Evolutionary conservation across 495 filamentous ascomycete genomes (phyloP), one percentile per base, ranked within the genome.

Genomic region (Stereocaulon alpinum): DNA sequence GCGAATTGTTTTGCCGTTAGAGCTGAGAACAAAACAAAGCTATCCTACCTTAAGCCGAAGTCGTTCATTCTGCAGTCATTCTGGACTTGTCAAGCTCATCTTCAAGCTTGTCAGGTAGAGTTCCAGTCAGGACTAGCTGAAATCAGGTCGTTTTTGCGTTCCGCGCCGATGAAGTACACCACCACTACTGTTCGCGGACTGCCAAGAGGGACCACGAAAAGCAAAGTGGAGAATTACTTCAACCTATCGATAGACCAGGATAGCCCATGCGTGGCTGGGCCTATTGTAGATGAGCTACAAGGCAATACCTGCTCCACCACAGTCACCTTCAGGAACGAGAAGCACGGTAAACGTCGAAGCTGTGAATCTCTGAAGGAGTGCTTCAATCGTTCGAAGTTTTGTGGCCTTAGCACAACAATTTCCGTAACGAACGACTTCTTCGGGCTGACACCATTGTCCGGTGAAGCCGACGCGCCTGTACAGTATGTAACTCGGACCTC

Each of bases 291-390:
- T 0, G 54, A 56, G 40, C 40, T 56, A 40, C 32, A 56, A 41
- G 37, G 54, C 32, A 27, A 41, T 6, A 56, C 34, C 15, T 56
- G 54, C 20, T 56, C 56, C 10, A 51, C 56, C 18, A 59, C 56
- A 12, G 56, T 59, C 18, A 59, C 43, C 20, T 50, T 59, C 17
- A 42, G 43, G 32, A 59, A 59, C 42, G 56, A 59, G 29, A 59
- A 50, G 43, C 29, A 22, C 3, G 56, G 56, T 22, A 42, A 22
- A 18, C 34, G 34, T 11, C 20, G 44, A 40, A 49, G 29, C 24
- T 59, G 44, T 37, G 56, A 51, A 22, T 18, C 22, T 10, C 41
- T 59, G n/a, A 48, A 22, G 29, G 44, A 30, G 40, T 6, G 3
- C 12, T 59, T 59, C 22, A 34, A 59, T 34, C 17, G 41, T 29